phyloP scores from a whole-genome alignment of 2,329 filamentous ascomycete species.

The Alternaria alternata region DNA sequence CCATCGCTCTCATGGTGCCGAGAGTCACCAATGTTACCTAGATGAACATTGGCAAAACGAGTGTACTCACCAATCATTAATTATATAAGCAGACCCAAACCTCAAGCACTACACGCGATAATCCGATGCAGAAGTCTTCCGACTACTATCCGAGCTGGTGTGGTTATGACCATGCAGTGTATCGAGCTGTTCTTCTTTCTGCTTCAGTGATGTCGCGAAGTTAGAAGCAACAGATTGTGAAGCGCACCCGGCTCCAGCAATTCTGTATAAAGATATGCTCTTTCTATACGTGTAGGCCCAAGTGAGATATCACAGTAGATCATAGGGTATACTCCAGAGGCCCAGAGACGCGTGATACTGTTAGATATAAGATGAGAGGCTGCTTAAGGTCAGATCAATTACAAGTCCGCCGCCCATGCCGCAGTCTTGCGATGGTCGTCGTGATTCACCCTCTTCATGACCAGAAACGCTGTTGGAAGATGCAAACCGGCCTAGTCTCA shows the following conservation, averaged over 20 bases:
- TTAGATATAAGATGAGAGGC: not conserved
- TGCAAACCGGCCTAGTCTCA: not conserved
- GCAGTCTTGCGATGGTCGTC: not conserved
- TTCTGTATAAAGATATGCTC: not conserved
- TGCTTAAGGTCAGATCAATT: not conserved
- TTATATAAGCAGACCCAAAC: not conserved
- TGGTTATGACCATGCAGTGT: not conserved
- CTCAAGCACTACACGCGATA: not conserved
- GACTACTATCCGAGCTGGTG: not conserved
- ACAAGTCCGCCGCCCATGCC: not conserved
- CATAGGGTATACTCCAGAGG: not conserved
- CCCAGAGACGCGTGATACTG: not conserved
- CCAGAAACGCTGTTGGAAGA: not conserved
- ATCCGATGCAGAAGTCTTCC: not conserved
- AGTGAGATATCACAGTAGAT: not conserved
- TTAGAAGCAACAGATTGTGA: not conserved
- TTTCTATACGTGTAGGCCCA: not conserved
- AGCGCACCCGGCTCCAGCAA: not conserved
- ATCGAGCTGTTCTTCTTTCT: not conserved
- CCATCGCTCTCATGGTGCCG: not conserved
- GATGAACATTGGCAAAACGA: not conserved
- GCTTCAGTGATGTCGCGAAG: not conserved
- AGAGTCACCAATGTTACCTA: not conserved
- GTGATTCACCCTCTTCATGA: not conserved
- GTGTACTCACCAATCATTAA: not conserved